Evolutionary conservation across 306 rosid genomes (phyloP).

Genomic region (Luffa aegyptiaca): DNA sequence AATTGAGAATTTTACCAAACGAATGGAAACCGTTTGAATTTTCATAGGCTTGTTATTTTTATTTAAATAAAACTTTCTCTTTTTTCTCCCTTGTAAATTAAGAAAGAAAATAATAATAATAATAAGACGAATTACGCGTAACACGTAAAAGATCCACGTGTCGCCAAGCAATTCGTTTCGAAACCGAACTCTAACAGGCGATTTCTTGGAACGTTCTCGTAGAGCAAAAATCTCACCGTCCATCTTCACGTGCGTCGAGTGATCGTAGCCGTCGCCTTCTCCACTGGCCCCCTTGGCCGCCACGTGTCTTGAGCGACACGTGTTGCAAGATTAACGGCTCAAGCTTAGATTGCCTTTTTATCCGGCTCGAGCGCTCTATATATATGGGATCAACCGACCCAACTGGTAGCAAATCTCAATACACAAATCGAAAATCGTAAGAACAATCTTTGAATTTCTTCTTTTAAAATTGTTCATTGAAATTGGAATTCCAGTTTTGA

Average conservation of each 20-base stretch:
- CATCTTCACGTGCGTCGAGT: slow-evolving; percentile 10
- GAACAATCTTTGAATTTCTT: not conserved
- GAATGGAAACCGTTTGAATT: too few relatives aligned
- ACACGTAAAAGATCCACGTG: not conserved
- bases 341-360: not conserved
- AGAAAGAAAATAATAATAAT: not conserved
- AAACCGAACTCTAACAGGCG: not conserved
- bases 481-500: not conserved
- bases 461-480: not conserved
- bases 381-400: not conserved
- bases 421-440: not conserved
- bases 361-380: not conserved
- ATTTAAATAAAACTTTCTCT: too few relatives aligned
- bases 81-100: not conserved
- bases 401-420: not conserved
- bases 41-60: too few relatives aligned
- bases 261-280: slow-evolving; percentile 3
- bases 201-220: not conserved
- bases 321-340: not conserved
- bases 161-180: not conserved
- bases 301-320: not conserved
- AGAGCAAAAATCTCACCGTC: not conserved
- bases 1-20: too few relatives aligned
- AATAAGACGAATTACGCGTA: not conserved
- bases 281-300: not conserved